Percentiles rank a stretch among this genome's conserved stretches.
phyloP scores from a whole-genome alignment of 495 filamentous ascomycete species.

The Tuber aestivum region DNA sequence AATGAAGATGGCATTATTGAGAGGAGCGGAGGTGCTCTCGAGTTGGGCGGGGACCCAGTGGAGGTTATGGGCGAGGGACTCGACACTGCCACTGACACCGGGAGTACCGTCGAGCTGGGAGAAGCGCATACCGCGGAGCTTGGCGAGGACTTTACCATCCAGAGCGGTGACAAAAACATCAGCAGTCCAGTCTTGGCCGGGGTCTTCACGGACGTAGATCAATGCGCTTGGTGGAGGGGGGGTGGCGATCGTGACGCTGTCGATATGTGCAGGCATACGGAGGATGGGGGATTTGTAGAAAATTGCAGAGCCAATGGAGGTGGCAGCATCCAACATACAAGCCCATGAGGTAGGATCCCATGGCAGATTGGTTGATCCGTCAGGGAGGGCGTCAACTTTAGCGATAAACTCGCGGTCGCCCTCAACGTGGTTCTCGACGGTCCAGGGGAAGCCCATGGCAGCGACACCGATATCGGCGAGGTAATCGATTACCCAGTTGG shows the following conservation, averaged over 20 bases:
- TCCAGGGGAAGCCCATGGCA: conserved; percentile 49
- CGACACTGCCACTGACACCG: conserved; percentile 36
- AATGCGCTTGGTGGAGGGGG: not conserved
- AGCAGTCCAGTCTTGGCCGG: conserved; percentile 10
- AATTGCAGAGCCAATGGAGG: conserved; percentile 48
- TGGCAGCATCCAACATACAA: conserved; percentile 48
- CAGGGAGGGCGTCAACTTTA: conserved; percentile 42
- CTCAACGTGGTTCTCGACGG: conserved; percentile 45
- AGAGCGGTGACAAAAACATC: conserved; percentile 37
- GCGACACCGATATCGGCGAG: conserved; percentile 46
- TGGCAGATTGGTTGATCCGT: conserved; percentile 20
- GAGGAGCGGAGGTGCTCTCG: conserved; percentile 33
- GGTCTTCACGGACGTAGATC: conserved; percentile 39
- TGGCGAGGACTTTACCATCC: conserved; percentile 38
- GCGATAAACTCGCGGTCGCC: conserved; percentile 48
- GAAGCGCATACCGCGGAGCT: conserved; percentile 45
- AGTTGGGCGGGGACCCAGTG: conserved; percentile 43
- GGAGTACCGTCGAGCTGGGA: conserved; percentile 45
- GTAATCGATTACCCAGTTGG: conserved; percentile 46
- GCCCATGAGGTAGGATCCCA: conserved; percentile 48
- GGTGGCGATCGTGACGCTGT: conserved; percentile 29
- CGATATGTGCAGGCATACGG: conserved; percentile 47
- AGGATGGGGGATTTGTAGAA: conserved; percentile 46
- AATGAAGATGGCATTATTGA: conserved; percentile 39
- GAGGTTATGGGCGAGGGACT: conserved; percentile 44